These are phyloP conservation scores for Camptophora hylomeconis DNA, from an alignment of 2,329 filamentous ascomycete genomes.

Conservation along the genomic window DNA sequence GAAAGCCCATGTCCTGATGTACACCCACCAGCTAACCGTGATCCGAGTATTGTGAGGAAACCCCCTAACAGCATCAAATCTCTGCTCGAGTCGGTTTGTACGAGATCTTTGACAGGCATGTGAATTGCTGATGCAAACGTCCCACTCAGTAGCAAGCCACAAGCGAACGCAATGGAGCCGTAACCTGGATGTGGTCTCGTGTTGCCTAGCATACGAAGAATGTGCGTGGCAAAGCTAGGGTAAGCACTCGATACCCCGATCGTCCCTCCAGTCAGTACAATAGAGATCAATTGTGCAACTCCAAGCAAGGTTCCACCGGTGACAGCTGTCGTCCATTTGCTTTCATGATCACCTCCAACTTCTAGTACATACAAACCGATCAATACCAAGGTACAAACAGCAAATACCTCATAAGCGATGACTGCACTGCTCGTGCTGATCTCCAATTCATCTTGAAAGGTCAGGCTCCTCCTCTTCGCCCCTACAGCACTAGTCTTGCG, in stretches of 20 bases:
- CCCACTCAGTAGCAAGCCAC: conserved; percentile 33
- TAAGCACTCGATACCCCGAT: conserved; percentile 50
- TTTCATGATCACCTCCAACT: conserved; percentile 13
- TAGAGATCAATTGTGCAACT: conserved; percentile 42
- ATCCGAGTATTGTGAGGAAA: conserved; percentile 44
- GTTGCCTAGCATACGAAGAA: conserved; percentile 31
- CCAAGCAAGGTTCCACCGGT: conserved; percentile 48
- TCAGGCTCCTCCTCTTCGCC: neutral
- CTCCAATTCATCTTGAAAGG: conserved; percentile 9
- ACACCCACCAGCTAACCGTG: conserved; percentile 52
- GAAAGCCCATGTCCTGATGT: conserved; percentile 58
- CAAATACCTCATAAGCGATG: conserved; percentile 30
- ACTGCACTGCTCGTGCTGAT: conserved; percentile 19
- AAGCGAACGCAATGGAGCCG: conserved; percentile 39
- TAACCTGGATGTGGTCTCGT: conserved; percentile 20
- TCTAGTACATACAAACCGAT: conserved; percentile 24
- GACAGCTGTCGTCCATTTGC: conserved; percentile 32
- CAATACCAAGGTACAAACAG: conserved; percentile 32
- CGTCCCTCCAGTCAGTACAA: conserved; percentile 39
- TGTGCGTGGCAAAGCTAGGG: conserved; percentile 45
- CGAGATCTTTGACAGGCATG: conserved; percentile 6
- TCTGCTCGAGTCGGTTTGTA: conserved; percentile 13
- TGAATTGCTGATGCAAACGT: conserved; percentile 12
- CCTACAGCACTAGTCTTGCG: conserved; percentile 2
- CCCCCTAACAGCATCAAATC: conserved; percentile 40